phyloP scores from a whole-genome alignment of 306 rosid genomes.

The Nissolia schottii region DNA sequence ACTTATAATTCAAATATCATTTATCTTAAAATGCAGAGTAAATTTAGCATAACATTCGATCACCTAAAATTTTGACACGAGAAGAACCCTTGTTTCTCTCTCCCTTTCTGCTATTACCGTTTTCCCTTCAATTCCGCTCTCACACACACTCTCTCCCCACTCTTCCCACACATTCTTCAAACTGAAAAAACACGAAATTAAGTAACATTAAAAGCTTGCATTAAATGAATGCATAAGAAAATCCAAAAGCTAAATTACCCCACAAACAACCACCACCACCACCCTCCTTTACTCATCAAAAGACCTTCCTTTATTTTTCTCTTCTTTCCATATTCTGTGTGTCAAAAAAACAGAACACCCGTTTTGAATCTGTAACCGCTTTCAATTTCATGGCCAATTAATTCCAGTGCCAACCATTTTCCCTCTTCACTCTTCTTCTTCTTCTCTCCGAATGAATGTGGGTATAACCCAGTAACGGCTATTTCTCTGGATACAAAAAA shows the following conservation, averaged over 20 bases:
- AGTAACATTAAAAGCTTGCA: not conserved
- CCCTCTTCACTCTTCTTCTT: not conserved
- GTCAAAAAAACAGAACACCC: not conserved
- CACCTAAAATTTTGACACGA: too few relatives aligned
- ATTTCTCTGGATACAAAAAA: too few relatives aligned
- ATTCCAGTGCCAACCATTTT: not conserved
- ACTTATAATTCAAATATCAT: too few relatives aligned
- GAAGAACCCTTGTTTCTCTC: too few relatives aligned
- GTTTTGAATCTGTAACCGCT: not conserved
- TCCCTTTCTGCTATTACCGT: slow-evolving; percentile 7
- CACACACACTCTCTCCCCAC: not conserved
- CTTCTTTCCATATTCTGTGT: not conserved
- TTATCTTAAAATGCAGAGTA: too few relatives aligned
- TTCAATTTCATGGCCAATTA: not conserved
- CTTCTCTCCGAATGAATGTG: not conserved
- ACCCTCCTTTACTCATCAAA: slow-evolving; percentile 6
- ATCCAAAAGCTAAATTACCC: slow-evolving; percentile 19
- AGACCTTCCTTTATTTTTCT: not conserved
- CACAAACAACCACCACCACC: slow-evolving; percentile 27
- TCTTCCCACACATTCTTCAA: slow-evolving; percentile 14
- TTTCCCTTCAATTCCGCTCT: slow-evolving; percentile 12
- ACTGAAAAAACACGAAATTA: not conserved
- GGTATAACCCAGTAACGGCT: not conserved
- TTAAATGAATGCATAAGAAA: not conserved
- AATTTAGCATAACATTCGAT: too few relatives aligned